Evolutionary conservation across 202 grass and related monocot species (phyloP).

Genomic region (Setaria italica): DNA sequence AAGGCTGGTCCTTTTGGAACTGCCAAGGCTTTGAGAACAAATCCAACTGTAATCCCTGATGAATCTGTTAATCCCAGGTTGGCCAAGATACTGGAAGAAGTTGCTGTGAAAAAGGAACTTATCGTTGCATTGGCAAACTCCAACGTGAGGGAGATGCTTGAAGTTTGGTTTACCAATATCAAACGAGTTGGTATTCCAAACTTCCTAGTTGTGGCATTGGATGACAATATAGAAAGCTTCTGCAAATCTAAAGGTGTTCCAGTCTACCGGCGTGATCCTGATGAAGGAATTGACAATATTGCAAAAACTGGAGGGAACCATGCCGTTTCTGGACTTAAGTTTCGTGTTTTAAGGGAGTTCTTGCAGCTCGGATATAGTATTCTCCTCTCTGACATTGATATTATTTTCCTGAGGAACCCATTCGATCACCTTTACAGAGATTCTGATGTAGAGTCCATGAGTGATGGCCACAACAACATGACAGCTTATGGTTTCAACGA

Average conservation of each 20-base stretch:
- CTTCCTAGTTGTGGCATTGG: slow-evolving; percentile 83
- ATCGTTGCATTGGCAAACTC: slow-evolving; percentile 85
- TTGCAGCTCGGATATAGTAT: slow-evolving; percentile 84
- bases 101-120: slow-evolving; percentile 72
- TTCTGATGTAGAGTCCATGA: slow-evolving; percentile 88
- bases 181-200: slow-evolving; percentile 74
- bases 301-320: slow-evolving; percentile 76
- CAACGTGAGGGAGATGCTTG: slow-evolving; percentile 75
- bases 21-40: slow-evolving; percentile 75
- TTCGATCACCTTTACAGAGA: slow-evolving; percentile 83
- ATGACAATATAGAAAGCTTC: slow-evolving; percentile 66
- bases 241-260: slow-evolving; percentile 71
- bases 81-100: slow-evolving; percentile 64
- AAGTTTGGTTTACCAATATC: slow-evolving; percentile 77
- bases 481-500: slow-evolving; percentile 84
- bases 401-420: slow-evolving; percentile 80
- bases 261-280: slow-evolving; percentile 72
- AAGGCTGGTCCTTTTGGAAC: slow-evolving; percentile 72
- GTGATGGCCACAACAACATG: slow-evolving; percentile 80
- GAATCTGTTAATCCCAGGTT: slow-evolving; percentile 75
- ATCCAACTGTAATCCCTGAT: slow-evolving; percentile 67
- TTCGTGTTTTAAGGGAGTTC: slow-evolving; percentile 80
- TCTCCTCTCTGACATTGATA: slow-evolving; percentile 83
- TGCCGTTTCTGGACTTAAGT: slow-evolving; percentile 82
- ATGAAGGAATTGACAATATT: slow-evolving; percentile 65